A percentile compares a stretch with the other conserved stretches of the same genome.
phyloP scores from a whole-genome alignment of 345 rosid species.

The Durio zibethinus region DNA sequence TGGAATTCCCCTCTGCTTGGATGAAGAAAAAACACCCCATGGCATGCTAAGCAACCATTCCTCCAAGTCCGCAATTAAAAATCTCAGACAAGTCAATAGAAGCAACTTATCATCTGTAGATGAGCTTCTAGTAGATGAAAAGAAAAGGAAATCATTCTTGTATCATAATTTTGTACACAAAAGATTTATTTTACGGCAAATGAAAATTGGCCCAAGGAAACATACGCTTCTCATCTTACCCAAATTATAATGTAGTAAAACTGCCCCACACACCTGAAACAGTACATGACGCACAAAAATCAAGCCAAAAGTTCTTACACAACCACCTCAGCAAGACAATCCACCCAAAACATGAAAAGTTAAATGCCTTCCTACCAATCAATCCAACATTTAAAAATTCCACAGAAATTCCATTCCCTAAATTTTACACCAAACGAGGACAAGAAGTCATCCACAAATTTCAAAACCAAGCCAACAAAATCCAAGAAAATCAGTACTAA shows the following conservation, averaged over 20 bases:
- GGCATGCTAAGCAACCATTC: background rate
- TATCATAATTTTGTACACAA: background rate
- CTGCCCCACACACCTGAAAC: background rate
- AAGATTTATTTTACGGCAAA: background rate
- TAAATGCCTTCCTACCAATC: background rate
- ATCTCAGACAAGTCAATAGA: background rate
- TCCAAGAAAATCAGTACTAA: background rate
- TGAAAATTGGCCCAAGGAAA: background rate
- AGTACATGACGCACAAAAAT: background rate
- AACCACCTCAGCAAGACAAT: background rate
- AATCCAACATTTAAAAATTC: background rate
- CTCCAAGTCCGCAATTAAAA: background rate
- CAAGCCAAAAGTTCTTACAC: slow-evolving; percentile 3
- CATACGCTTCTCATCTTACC: background rate
- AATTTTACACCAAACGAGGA: background rate
- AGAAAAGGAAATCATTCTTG: background rate
- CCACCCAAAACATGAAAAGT: background rate
- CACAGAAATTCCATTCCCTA: background rate
- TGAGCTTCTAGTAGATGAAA: background rate
- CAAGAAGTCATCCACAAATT: background rate
- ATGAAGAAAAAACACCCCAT: background rate
- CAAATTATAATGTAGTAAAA: background rate
- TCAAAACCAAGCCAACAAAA: background rate
- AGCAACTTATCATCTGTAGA: background rate
- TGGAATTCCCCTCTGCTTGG: background rate